Evolutionary conservation across 2,329 filamentous ascomycete species (phyloP).

Genomic region (Aureobasidium uvarum): DNA sequence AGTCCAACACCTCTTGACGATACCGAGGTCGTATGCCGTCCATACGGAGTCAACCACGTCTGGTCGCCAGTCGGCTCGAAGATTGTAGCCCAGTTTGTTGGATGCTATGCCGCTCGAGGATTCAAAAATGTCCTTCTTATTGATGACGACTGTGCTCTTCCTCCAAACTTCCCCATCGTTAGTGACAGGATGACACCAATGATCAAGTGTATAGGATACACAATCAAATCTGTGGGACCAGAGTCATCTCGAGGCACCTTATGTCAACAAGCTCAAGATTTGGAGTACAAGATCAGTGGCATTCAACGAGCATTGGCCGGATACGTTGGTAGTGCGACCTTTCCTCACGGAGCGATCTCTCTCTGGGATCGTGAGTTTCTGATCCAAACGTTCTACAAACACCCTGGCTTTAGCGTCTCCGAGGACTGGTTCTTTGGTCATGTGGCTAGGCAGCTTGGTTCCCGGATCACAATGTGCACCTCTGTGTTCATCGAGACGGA

Average conservation of each 20-base stretch:
- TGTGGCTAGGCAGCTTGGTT: slow-evolving; percentile 47
- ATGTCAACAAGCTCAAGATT: slow-evolving; percentile 46
- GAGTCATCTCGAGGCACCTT: slow-evolving; percentile 29
- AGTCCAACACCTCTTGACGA: slow-evolving; percentile 49
- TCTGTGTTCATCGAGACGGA: slow-evolving; percentile 54
- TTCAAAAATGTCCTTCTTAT: slow-evolving; percentile 52
- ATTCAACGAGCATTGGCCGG: slow-evolving; percentile 48
- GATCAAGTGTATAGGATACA: slow-evolving; percentile 51
- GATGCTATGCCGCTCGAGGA: slow-evolving; percentile 46
- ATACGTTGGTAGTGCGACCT: slow-evolving; percentile 49
- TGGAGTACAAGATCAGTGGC: slow-evolving; percentile 55
- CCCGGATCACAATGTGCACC: slow-evolving; percentile 51
- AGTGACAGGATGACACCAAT: slow-evolving; percentile 45
- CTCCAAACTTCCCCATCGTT: slow-evolving; percentile 50
- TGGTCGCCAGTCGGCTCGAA: slow-evolving; percentile 53
- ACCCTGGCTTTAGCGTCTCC: slow-evolving; percentile 52
- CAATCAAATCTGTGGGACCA: slow-evolving; percentile 44
- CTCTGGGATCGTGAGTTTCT: slow-evolving; percentile 51
- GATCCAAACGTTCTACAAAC: slow-evolving; percentile 48
- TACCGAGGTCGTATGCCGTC: slow-evolving; percentile 48
- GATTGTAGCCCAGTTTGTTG: slow-evolving; percentile 52
- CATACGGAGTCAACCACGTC: slow-evolving; percentile 50
- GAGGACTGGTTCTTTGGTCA: slow-evolving; percentile 57
- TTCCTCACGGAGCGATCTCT: slow-evolving; percentile 53
- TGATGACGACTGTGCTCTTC: slow-evolving; percentile 52